Base-by-base conservation (phyloP, 352 stramenopile genomes). In the Phytophthora aleatoria region DNA sequence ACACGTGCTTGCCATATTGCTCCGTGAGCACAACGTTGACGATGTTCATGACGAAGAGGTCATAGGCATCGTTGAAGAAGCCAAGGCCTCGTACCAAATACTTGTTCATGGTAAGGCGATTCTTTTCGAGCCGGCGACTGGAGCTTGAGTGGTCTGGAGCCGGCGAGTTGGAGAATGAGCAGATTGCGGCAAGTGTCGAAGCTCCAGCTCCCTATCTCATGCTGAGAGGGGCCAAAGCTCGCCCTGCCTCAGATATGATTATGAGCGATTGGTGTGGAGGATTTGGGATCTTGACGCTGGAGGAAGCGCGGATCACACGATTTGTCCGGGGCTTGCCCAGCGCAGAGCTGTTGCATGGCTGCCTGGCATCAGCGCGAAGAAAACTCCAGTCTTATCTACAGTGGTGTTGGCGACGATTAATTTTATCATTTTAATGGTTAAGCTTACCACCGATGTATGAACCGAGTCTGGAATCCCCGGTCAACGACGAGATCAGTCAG, bases 11-110 rank as follows among this genome's bases (percentile, higher is more conserved):
- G 56, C 70, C 74, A 57, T 87, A 91, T 57, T 90, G 76, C 64
- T 92, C 79, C n/a, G 77, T 83, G 55, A 92, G 81, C 59, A 92
- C 79, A 55, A 92, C 69, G 72, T 92, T 92, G 69, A 91, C 67
- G 10, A 92, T 71, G 64, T 92, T 92, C 81, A 92, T 90, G 49
- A 90, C 79, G 57, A 92, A 90, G 13, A 92, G 77, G 39, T 92
- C 83, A 69, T 90, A 91, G 30, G 83, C 76, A 65, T 90, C 83
- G 43, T 89, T 89, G 67, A 84, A 92, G 71, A 92, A 92, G 51
- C 84, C 81, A 54, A 92, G 78, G 44, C 84, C 81, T 20, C 84
- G 81, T 11, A 92, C 68, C 15, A 90, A 50, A 39, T 88, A 89
- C 61, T 78, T 85, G 66, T 89, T 87, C 71, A 89, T 73, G 35